These are phyloP conservation scores for Akebia trifoliata DNA, from an alignment of 164 flowering plant genomes.

Conservation along the genomic window DNA sequence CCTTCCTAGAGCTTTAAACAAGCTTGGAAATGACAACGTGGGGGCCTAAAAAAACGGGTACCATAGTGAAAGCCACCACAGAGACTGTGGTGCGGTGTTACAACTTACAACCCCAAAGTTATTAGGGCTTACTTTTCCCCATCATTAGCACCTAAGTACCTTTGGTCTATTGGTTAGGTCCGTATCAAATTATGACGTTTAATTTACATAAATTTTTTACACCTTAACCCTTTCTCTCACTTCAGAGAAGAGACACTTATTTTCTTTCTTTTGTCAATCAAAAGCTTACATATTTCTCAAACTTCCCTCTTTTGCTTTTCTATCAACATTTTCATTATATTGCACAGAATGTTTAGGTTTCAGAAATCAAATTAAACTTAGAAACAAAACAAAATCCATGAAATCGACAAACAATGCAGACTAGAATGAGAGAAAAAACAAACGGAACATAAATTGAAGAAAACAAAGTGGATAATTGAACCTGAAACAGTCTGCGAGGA, in stretches of 20 bases:
- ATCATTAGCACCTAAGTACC: too few relatives aligned
- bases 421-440: not conserved
- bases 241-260: not conserved
- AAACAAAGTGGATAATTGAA: not conserved
- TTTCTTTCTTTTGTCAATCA: not conserved
- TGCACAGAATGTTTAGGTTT: too few relatives aligned
- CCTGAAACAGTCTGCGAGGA: constrained; percentile 14
- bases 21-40: too few relatives aligned
- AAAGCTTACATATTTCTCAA: too few relatives aligned
- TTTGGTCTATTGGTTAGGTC: not conserved
- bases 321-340: not conserved
- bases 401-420: not conserved
- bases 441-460: not conserved
- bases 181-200: not conserved
- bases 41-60: too few relatives aligned
- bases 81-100: too few relatives aligned
- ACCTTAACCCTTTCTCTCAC: not conserved
- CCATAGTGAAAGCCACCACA: too few relatives aligned
- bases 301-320: not conserved
- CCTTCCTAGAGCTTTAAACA: too few relatives aligned
- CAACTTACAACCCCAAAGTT: too few relatives aligned
- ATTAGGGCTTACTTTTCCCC: not conserved
- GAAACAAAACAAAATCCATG: not conserved
- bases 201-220: not conserved
- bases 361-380: not conserved